Evolutionary conservation across 228 moss, liverwort and hornwort genomes (phyloP).

Genomic region (Sphagnum fallax): DNA sequence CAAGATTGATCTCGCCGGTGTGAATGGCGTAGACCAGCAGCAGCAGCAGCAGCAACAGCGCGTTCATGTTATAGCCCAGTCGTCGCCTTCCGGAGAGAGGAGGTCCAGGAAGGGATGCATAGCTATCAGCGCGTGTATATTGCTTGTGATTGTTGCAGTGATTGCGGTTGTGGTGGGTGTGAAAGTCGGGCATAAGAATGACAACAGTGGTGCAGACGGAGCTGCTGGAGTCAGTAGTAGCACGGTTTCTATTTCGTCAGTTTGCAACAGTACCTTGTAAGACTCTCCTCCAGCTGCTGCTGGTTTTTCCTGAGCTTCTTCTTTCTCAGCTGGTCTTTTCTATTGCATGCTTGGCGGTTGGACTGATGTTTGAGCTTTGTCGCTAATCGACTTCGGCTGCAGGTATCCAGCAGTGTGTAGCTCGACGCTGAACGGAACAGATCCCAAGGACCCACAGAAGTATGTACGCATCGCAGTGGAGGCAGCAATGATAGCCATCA

Average conservation of each 20-base stretch:
- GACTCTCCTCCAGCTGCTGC: not conserved
- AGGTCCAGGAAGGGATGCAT: not conserved
- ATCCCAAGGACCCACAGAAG: conserved; percentile 11
- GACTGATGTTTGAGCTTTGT: not conserved
- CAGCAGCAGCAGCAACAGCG: not conserved
- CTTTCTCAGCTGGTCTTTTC: not conserved
- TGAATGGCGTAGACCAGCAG: not conserved
- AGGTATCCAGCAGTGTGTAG: conserved; percentile 34
- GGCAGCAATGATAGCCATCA: conserved; percentile 15
- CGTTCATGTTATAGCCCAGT: not conserved
- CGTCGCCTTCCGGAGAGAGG: too few relatives aligned
- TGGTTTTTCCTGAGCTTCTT: too few relatives aligned
- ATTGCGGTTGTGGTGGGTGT: not conserved
- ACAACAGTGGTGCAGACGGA: not conserved
- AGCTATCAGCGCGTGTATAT: not conserved
- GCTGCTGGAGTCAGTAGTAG: not conserved
- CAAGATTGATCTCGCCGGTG: not conserved
- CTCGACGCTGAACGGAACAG: conserved; percentile 15
- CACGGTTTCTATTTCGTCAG: not conserved
- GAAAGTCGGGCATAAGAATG: not conserved
- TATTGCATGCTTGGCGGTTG: not conserved
- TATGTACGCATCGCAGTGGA: conserved; percentile 22
- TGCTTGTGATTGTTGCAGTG: not conserved
- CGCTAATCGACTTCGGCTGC: not conserved
- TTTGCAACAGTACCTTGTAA: not conserved